These are phyloP conservation scores for Boletus barrowsii DNA, from an alignment of 768 basidiomycete species.

Conservation along the genomic window DNA sequence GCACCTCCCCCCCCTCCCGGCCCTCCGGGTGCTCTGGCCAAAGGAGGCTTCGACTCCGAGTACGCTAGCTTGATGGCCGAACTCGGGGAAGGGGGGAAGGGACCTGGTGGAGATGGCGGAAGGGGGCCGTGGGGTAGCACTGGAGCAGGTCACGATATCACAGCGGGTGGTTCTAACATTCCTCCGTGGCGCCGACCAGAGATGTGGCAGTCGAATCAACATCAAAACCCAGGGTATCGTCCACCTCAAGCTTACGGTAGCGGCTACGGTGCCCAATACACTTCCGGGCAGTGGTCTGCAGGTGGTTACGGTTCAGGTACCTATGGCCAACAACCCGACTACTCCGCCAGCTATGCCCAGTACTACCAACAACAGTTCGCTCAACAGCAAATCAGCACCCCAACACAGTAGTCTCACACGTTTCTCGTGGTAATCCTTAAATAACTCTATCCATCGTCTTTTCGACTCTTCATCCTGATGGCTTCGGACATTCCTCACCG, in stretches of 20 bases:
- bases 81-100: conserved; percentile 78
- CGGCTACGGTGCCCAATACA: conserved; percentile 44
- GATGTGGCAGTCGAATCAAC: conserved; percentile 68
- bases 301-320: conserved; percentile 32
- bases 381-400: conserved; percentile 63
- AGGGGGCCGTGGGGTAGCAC: conserved; percentile 64
- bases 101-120: conserved; percentile 50
- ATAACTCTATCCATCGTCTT: conserved; percentile 15
- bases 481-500: conserved; percentile 12
- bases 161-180: conserved; percentile 67
- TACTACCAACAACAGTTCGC: conserved; percentile 89
- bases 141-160: conserved; percentile 55
- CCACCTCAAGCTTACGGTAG: conserved; percentile 62
- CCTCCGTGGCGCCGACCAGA: conserved; percentile 92
- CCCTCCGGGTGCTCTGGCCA: conserved; percentile 40
- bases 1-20: conserved; percentile 49
- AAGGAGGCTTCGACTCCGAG: conserved; percentile 93
- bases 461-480: conserved; percentile 18
- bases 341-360: conserved; percentile 72
- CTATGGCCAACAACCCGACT: conserved; percentile 56
- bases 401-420: conserved; percentile 28
- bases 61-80: conserved; percentile 98
- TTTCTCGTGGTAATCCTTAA: conserved; percentile 27
- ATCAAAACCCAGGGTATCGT: conserved; percentile 58
- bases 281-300: conserved; percentile 36